Conservation (phyloP, 2,329 filamentous ascomycete genomes). For the Neonectria punicea region DNA sequence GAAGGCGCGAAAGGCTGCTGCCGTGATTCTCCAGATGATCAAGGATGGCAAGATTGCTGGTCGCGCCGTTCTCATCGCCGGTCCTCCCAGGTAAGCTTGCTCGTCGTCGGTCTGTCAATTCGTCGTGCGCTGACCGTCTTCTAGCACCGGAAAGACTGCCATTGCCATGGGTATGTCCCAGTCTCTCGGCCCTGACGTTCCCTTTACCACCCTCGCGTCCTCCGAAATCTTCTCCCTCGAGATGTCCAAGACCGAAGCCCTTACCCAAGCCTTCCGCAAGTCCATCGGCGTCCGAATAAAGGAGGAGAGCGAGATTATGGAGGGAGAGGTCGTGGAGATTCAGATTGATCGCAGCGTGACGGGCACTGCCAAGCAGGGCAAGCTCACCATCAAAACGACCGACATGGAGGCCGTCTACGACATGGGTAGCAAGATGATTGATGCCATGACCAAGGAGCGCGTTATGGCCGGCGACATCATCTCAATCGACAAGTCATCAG, state of each 20-base stretch:
- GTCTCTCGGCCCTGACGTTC: conserved; percentile 91
- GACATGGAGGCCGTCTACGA: conserved; percentile 99
- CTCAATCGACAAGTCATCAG: conserved; percentile 97
- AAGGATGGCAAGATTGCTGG: conserved; percentile 99
- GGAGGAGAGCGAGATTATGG: conserved; percentile 98
- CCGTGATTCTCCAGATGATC: conserved; percentile 97
- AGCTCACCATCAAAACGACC: conserved; percentile 98
- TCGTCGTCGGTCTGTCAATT: background rate
- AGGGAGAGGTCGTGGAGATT: conserved; percentile 98
- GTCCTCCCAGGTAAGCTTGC: conserved; percentile 77
- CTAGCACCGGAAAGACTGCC: conserved; percentile 94
- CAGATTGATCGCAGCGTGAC: conserved; percentile 98
- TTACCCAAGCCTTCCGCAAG: conserved; percentile 98
- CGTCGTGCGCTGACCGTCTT: conserved; percentile 31
- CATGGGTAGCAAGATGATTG: conserved; percentile 99
- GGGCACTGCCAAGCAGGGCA: conserved; percentile 96
- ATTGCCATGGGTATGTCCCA: conserved; percentile 99
- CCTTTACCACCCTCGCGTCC: conserved; percentile 94
- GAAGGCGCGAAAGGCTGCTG: conserved; percentile 95
- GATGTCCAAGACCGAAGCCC: conserved; percentile 98
- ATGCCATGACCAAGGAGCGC: conserved; percentile 99
- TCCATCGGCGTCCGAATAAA: conserved; percentile 98
- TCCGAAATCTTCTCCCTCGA: conserved; percentile 99
- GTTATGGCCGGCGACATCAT: conserved; percentile 99
- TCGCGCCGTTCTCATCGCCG: conserved; percentile 91